Base-by-base conservation (phyloP, 2,329 filamentous ascomycete genomes). In the Fusarium concolor region DNA sequence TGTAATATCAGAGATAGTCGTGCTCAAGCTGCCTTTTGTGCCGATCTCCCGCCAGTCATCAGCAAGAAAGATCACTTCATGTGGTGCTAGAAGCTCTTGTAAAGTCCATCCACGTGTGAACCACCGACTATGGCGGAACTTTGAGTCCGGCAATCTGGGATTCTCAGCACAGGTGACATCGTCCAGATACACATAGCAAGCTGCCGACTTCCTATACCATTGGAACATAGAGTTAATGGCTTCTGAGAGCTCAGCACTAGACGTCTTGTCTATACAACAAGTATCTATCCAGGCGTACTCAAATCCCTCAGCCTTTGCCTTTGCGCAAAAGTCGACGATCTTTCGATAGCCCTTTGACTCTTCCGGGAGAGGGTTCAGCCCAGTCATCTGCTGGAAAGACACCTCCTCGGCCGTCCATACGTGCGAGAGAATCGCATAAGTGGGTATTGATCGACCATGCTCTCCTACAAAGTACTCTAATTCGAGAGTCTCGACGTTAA, bases 201-300 rank as follows among this genome's bases (percentile, higher is more conserved):
- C 60, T 6, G 35, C 59, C 11, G 60, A 35, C 1, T 37, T 22
- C 2, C 51, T 18, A 11, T 63, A 63, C 60, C 60, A 63, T 12
- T 41, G 50, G 1, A 63, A 64, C 60, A 63, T 63, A 0, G 58
- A 64, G 18, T 63, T 63, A 3, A 63, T 63, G 0, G 60, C 58
- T 1, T 63, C 60, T 0, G 60, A 63, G 1, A 63, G 24, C 20
- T 63, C 60, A 5, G 60, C 60, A 5, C 60, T 63, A 5, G 58
- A 63, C 2, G 59, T 63, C 10, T 63, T 63, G 33, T 63, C 60
- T 28, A 63, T 63, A 1, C 60, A 64, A 6, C 60, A 63, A 17
- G 60, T 63, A 3, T 63, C 60, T 5, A 63, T 24, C 60, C 60
- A 63, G 1, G 38, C 60, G n/a, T 63, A 46, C 11, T 58, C 51